These are phyloP conservation scores for Yamadazyma oceani DNA, from an alignment of 1,139 yeast species.

Conservation along the genomic window DNA sequence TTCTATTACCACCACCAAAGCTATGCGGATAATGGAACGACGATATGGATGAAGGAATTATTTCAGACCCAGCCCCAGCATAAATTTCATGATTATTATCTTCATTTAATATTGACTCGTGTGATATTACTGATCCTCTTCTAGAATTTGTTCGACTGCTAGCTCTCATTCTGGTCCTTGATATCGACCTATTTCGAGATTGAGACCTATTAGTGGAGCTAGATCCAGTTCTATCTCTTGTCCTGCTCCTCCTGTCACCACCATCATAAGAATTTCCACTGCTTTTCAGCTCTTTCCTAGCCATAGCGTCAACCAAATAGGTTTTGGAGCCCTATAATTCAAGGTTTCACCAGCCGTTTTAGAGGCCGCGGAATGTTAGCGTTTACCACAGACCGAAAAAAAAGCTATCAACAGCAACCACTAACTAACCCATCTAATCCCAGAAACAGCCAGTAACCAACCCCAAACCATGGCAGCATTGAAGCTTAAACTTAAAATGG, in stretches of 20 bases:
- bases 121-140: constrained; percentile 43
- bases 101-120: constrained; percentile 39
- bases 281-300: not conserved
- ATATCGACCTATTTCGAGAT: constrained; percentile 5
- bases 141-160: constrained; percentile 23
- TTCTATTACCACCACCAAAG: constrained; percentile 25
- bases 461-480: constrained; percentile 16
- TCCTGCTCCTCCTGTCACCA: not conserved
- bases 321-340: too few species aligned
- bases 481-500: constrained; percentile 27
- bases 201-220: not conserved
- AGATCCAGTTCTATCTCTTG: not conserved
- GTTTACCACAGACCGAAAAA: too few species aligned
- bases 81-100: constrained; percentile 69
- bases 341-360: too few species aligned
- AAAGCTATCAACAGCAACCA: too few species aligned
- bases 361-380: too few species aligned
- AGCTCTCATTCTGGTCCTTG: constrained; percentile 2
- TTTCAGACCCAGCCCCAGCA: constrained; percentile 88
- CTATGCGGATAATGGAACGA: constrained; percentile 78
- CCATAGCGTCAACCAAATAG: too few species aligned
- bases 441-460: too few species aligned
- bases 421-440: too few species aligned
- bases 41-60: constrained; percentile 86
- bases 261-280: too few species aligned